phyloP scores from a whole-genome alignment of 176 grass and related monocot species.

The Aegilops bicornis region DNA sequence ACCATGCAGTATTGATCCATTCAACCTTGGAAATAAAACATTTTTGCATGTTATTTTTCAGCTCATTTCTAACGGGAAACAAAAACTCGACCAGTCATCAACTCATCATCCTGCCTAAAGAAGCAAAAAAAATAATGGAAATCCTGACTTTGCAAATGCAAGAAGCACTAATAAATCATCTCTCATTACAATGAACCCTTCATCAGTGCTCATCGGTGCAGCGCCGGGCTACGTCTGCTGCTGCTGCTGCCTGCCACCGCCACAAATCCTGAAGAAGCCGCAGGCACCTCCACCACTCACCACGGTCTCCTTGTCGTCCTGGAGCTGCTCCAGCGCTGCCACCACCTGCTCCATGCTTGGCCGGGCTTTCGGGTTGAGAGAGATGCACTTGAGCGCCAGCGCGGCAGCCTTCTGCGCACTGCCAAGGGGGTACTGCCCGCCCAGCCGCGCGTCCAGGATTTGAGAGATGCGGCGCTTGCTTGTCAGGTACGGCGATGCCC shows the following conservation, averaged over 20 bases:
- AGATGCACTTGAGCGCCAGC: slow-evolving; percentile 45
- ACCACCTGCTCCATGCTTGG: slow-evolving; percentile 62
- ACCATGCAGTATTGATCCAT: no score
- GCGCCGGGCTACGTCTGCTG: not conserved
- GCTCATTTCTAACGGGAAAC: not conserved
- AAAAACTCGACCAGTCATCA: not conserved
- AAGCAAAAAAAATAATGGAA: not conserved
- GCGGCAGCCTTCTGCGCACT: slow-evolving; percentile 42
- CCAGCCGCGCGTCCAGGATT: slow-evolving; percentile 46
- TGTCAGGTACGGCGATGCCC: slow-evolving; percentile 50
- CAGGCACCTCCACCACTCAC: no score
- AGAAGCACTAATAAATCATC: not conserved
- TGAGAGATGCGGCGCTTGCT: slow-evolving; percentile 40
- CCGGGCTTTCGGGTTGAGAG: slow-evolving; percentile 40
- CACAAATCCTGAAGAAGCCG: not conserved
- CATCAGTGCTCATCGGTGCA: not conserved
- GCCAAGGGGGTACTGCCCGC: slow-evolving; percentile 43
- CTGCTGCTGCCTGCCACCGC: not conserved
- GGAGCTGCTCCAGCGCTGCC: slow-evolving; percentile 33
- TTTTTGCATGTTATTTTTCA: not conserved
- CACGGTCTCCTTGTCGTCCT: slow-evolving; percentile 37
- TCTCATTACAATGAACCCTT: no score
- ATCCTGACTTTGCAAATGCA: not conserved
- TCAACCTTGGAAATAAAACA: not conserved
- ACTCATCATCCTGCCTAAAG: not conserved